phyloP scores from a whole-genome alignment of 345 rosid genomes.

The Gynandropsis gynandra region DNA sequence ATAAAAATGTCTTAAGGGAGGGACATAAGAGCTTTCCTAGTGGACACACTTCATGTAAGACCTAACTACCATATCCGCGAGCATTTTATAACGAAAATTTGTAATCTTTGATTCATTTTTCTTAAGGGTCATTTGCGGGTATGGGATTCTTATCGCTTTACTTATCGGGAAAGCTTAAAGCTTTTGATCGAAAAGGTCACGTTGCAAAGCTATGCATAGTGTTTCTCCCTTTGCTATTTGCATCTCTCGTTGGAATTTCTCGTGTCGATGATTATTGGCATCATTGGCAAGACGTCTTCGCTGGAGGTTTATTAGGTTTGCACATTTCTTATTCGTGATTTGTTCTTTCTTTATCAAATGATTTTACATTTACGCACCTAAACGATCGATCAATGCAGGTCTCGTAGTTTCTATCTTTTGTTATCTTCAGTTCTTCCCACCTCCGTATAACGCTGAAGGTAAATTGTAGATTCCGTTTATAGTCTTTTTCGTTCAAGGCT shows the following conservation, averaged over 20 bases:
- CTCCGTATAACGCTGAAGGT: slow-evolving; percentile 57
- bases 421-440: slow-evolving; percentile 71
- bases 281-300: slow-evolving; percentile 83
- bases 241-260: slow-evolving; percentile 63
- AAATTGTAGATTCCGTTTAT: background rate
- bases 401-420: slow-evolving; percentile 48
- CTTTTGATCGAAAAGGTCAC: slow-evolving; percentile 62
- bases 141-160: slow-evolving; percentile 50
- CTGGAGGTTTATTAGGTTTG: slow-evolving; percentile 69
- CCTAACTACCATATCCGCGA: background rate
- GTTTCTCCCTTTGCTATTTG: slow-evolving; percentile 55
- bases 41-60: slow-evolving; percentile 78
- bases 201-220: slow-evolving; percentile 62
- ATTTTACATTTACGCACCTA: background rate
- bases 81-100: background rate
- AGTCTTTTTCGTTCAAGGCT: no score
- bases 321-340: no score
- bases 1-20: slow-evolving; percentile 55
- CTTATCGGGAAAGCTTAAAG: slow-evolving; percentile 62
- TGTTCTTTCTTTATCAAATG: slow-evolving; percentile 15
- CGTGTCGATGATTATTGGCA: slow-evolving; percentile 90
- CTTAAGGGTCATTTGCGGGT: slow-evolving; percentile 72
- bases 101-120: background rate
- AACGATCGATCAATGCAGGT: slow-evolving; percentile 32
- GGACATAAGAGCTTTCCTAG: slow-evolving; percentile 95